Conservation (phyloP, 2,329 filamentous ascomycete species). For the Colletotrichum gigasporum region DNA sequence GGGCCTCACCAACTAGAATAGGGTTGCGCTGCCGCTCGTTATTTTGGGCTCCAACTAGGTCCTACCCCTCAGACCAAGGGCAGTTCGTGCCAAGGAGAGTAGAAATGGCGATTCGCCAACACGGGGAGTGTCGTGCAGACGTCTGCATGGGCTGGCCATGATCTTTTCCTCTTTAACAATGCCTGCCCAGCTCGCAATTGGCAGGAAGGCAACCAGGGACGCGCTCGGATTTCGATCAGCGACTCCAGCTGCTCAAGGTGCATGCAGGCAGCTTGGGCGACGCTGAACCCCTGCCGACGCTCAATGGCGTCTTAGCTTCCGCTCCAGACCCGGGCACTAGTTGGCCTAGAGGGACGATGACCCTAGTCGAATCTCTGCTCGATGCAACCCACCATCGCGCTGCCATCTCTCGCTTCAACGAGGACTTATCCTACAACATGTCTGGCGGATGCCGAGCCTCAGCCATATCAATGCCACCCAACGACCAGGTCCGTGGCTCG, state of each 20-base stretch:
- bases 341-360: neutral
- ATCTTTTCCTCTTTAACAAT: neutral
- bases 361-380: neutral
- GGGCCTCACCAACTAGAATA: too few relatives aligned
- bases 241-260: neutral
- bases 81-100: too few relatives aligned
- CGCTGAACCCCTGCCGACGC: neutral
- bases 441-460: neutral
- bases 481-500: slow-evolving; percentile 2
- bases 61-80: too few relatives aligned
- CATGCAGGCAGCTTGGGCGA: neutral
- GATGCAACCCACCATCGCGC: slow-evolving; percentile 9
- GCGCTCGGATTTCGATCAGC: neutral
- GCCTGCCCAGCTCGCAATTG: neutral
- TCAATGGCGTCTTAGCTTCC: neutral
- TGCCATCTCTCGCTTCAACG: neutral
- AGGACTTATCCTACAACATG: neutral
- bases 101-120: too few relatives aligned
- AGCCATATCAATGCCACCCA: neutral
- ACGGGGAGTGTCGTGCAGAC: too few relatives aligned
- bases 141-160: too few relatives aligned
- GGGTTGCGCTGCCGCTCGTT: too few relatives aligned
- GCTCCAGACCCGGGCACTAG: neutral
- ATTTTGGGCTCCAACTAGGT: too few relatives aligned
- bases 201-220: neutral